Conservation (phyloP, 305 asterid genomes). For the Ajuga reptans region DNA sequence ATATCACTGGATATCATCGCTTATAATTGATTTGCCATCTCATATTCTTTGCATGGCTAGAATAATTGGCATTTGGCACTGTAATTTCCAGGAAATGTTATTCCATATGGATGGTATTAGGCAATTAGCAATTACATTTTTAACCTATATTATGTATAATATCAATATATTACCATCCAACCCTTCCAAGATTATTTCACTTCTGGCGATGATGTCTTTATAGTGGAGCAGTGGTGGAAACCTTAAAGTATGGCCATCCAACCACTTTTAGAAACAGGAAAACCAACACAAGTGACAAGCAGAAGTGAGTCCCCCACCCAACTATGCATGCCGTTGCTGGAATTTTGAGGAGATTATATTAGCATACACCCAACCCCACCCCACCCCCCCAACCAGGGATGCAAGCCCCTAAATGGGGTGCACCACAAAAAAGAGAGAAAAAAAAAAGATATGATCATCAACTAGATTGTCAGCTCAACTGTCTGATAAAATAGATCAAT, state of each 20-base stretch:
- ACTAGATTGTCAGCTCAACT: not conserved
- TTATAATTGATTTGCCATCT: not conserved
- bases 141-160: not conserved
- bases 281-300: not conserved
- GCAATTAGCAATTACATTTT: not conserved
- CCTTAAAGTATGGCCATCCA: not conserved
- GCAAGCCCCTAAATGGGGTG: not conserved
- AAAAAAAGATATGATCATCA: not conserved
- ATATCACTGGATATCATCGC: not conserved
- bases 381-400: not conserved
- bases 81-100: not conserved
- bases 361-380: not conserved
- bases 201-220: not conserved
- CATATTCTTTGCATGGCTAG: not conserved
- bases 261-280: not conserved
- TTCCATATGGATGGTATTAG: not conserved
- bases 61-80: not conserved
- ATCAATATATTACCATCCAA: constrained; percentile 3
- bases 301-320: not conserved
- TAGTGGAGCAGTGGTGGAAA: not conserved
- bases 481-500: not conserved
- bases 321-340: not conserved
- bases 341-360: not conserved
- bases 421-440: not conserved
- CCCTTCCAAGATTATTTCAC: constrained; percentile 7